Evolutionary conservation across 805 yeast species (phyloP).

Genomic region (Saccharomyces eubayanus): DNA sequence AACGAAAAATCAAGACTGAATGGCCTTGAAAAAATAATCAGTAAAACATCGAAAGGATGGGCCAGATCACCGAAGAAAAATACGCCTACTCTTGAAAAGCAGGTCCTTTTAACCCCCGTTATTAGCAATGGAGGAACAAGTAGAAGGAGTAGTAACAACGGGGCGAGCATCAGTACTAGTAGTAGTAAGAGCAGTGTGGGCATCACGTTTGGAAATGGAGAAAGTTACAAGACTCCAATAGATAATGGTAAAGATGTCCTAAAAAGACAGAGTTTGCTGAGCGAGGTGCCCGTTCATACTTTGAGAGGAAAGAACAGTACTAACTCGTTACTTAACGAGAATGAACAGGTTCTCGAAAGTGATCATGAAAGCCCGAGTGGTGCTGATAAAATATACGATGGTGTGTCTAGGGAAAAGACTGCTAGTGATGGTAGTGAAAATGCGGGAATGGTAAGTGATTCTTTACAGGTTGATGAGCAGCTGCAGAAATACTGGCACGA

Average conservation of each 20-base stretch:
- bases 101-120: neutral
- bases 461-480: conserved; percentile 14
- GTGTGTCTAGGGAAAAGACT: neutral
- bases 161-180: neutral
- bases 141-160: neutral
- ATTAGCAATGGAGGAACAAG: neutral
- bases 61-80: conserved; percentile 14
- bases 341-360: neutral
- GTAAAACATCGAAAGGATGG: conserved; percentile 14
- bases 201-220: neutral
- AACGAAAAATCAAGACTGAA: conserved; percentile 10
- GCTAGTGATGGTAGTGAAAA: neutral
- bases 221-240: conserved; percentile 10
- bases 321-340: neutral
- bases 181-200: neutral
- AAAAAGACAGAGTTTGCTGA: conserved; percentile 5
- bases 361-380: neutral
- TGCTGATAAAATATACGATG: neutral
- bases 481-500: conserved; percentile 22
- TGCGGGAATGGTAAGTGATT: neutral
- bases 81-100: neutral
- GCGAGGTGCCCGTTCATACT: conserved; percentile 10
- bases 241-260: conserved; percentile 2
- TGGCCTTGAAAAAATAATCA: conserved; percentile 19
- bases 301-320: neutral